These are phyloP conservation scores for Deinandra increscens DNA, from an alignment of 129 eudicot species.

Conservation along the genomic window DNA sequence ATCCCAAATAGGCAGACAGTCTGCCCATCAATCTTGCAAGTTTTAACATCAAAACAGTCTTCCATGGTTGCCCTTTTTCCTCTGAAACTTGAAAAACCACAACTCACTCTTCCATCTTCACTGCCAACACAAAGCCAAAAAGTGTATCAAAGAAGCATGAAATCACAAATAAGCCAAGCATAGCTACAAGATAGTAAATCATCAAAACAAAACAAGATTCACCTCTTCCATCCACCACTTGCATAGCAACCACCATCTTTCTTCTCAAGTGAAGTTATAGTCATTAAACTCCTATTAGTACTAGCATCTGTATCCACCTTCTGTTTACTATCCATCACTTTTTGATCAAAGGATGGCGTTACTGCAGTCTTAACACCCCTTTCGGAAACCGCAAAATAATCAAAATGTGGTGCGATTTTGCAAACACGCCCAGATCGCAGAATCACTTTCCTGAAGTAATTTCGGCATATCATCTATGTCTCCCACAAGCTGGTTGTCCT, in stretches of 20 bases:
- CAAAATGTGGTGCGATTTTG: constrained; percentile 23
- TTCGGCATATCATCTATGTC: constrained; percentile 40
- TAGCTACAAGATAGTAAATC: not conserved
- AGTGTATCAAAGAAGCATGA: not conserved
- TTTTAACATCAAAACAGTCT: constrained; percentile 80
- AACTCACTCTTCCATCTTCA: constrained; percentile 77
- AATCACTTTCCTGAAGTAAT: constrained; percentile 42
- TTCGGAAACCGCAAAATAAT: constrained; percentile 23
- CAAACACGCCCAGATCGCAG: constrained; percentile 42
- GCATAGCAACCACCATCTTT: constrained; percentile 64
- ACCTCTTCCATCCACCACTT: constrained; percentile 91
- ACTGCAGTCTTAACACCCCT: constrained; percentile 32
- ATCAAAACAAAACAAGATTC: constrained; percentile 25
- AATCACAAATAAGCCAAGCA: not conserved
- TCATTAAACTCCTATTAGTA: constrained; percentile 30
- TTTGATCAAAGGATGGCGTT: constrained; percentile 26
- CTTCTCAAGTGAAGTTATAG: constrained; percentile 47
- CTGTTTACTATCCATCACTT: constrained; percentile 38
- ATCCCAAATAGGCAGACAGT: constrained; percentile 75
- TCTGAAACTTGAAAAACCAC: constrained; percentile 84
- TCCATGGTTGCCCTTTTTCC: constrained; percentile 95
- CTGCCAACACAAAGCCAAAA: constrained; percentile 40
- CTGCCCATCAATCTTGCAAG: constrained; percentile 63
- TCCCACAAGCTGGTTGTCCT: constrained; percentile 27
- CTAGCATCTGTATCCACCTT: constrained; percentile 56